phyloP scores from a whole-genome alignment of 2,329 filamentous ascomycete species.

The Catunica adiposa region DNA sequence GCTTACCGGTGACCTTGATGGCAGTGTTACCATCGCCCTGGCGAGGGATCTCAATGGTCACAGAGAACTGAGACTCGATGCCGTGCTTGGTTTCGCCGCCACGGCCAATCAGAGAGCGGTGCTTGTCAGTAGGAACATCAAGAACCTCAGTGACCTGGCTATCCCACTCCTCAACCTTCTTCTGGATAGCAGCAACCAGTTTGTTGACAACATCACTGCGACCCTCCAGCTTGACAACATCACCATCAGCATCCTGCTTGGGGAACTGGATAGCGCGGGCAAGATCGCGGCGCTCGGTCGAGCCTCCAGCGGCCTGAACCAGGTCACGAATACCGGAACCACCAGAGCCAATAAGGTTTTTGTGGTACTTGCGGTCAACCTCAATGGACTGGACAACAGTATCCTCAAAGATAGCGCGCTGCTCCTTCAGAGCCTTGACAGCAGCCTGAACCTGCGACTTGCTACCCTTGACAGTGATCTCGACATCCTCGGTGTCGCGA shows the following conservation, averaged over 20 bases:
- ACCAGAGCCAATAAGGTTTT: conserved; percentile 70
- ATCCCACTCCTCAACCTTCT: conserved; percentile 67
- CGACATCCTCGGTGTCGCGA: conserved; percentile 57
- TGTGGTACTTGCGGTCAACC: conserved; percentile 89
- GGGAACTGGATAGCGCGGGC: conserved; percentile 91
- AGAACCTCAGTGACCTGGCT: conserved; percentile 63
- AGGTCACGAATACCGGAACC: conserved; percentile 78
- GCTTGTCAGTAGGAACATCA: conserved; percentile 78
- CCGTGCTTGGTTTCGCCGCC: conserved; percentile 75
- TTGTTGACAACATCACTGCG: conserved; percentile 71
- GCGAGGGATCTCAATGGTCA: conserved; percentile 79
- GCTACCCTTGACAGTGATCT: conserved; percentile 84
- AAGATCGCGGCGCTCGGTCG: conserved; percentile 66
- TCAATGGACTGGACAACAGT: conserved; percentile 73
- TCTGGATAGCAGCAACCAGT: conserved; percentile 66
- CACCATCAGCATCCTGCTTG: conserved; percentile 67
- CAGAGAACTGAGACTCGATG: conserved; percentile 71
- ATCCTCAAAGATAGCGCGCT: conserved; percentile 73
- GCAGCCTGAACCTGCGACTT: conserved; percentile 82
- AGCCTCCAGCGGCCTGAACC: conserved; percentile 73
- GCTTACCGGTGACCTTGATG: conserved; percentile 69
- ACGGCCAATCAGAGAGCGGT: conserved; percentile 77
- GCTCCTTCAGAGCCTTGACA: conserved; percentile 77
- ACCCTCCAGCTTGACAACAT: conserved; percentile 76
- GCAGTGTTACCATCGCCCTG: conserved; percentile 71